Percentiles rank a stretch among this genome's conserved stretches.
phyloP scores from a whole-genome alignment of 1,284 basidiomycete species.

The Ustilago esculenta region DNA sequence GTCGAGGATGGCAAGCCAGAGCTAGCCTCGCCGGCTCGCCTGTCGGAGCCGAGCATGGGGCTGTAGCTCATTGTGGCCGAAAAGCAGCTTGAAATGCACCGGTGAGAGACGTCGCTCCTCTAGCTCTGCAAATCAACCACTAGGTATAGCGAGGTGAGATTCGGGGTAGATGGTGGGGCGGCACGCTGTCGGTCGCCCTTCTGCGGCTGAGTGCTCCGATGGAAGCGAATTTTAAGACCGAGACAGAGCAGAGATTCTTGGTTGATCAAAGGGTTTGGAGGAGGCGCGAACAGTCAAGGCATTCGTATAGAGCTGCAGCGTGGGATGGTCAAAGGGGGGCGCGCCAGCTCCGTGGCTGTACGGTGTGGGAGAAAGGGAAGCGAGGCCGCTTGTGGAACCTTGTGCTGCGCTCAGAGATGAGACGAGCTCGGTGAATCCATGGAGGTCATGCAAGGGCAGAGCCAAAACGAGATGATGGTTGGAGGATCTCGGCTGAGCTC shows the following conservation, averaged over 20 bases:
- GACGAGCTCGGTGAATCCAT: conserved; percentile 4
- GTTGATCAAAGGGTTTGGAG: not conserved
- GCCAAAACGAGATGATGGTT: not conserved
- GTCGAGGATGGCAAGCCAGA: conserved; percentile 30
- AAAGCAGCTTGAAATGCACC: not conserved
- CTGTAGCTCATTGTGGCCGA: conserved; percentile 34
- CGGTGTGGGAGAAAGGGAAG: not conserved
- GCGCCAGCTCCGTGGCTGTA: conserved; percentile 2
- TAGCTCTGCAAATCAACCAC: no score
- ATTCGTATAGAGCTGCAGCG: no score
- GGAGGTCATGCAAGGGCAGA: not conserved
- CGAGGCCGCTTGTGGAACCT: not conserved
- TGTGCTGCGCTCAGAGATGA: conserved; percentile 9
- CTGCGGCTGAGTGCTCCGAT: not conserved
- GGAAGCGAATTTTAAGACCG: no score
- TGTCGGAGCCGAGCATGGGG: conserved; percentile 19
- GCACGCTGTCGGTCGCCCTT: not conserved
- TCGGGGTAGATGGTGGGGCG: no score
- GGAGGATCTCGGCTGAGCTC: conserved; percentile 1
- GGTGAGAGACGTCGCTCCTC: no score
- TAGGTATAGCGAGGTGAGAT: no score
- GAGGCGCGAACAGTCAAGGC: no score
- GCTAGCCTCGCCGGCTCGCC: conserved; percentile 22
- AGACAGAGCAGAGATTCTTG: conserved; percentile 1
- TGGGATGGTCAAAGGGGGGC: not conserved